Evolutionary conservation across 2,329 filamentous ascomycete species (phyloP), one percentile per base, ranked within the genome.

Genomic region (Fusarium vanettenii): DNA sequence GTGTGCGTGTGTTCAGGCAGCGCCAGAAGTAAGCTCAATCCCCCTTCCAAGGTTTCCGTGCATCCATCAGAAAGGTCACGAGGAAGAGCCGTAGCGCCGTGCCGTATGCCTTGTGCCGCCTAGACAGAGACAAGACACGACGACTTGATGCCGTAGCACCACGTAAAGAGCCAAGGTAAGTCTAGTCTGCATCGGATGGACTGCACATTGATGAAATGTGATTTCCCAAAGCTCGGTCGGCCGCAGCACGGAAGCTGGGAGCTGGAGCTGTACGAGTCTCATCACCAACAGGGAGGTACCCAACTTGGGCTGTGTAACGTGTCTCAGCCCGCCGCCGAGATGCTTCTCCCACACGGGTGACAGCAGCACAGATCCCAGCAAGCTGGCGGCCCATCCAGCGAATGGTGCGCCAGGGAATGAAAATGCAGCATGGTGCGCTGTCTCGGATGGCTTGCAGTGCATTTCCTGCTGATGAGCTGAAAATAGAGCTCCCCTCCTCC

Each of bases 361-460:
- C 43, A 35, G 20, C 29, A 31, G 25, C 25, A 52, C 48, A 48
- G 48, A 64, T 69, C 62, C 71, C 43, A 64, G 70, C 72, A 60
- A 56, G 66, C 16, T 45, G 29, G 45, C 52, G 50, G 29, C 50
- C 66, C 62, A 64, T 55, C 48, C 69, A 67, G 66, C 69, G 73
- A 71, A 72, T 77, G 60, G 60, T 48, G 64, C 63, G 48, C 62
- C 57, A 33, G 70, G 25, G 13, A 60, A 33, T 56, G 52, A 56
- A 56, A 57, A 66, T 64, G 64, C 22, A 27, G 41, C 63, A 67
- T 59, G 67, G 39, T 29, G 29, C 27, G 59, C 39, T 55, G 45
- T 63, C 60, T 63, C 60, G 55, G 55, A 74, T 69, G 72, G 68
- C 71, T 74, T 72, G 71, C 39, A 43, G 39, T 13, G 39, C 71